phyloP scores from a whole-genome alignment of 345 rosid genomes.

The Zanthoxylum bungeanum region DNA sequence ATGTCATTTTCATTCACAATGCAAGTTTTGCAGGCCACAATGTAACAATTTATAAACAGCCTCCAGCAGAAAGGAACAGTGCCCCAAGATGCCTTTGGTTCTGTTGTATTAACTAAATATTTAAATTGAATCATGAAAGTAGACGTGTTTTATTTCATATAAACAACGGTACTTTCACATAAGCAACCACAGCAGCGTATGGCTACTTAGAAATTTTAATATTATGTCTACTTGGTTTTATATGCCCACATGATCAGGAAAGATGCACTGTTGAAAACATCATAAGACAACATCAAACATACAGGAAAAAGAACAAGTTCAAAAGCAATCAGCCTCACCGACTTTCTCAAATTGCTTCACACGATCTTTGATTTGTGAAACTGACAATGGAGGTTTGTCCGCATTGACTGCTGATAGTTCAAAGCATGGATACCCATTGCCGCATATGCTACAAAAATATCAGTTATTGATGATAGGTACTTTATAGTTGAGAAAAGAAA shows the following conservation, averaged over 20 bases:
- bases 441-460: slow-evolving; percentile 49
- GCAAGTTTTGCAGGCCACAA: too few species aligned
- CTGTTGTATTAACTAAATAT: neutral
- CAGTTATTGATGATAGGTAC: slow-evolving; percentile 17
- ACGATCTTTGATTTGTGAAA: slow-evolving; percentile 67
- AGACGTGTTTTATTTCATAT: neutral
- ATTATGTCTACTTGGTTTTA: neutral
- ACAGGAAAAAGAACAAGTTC: neutral
- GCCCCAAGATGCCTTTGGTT: neutral
- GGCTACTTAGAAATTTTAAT: neutral
- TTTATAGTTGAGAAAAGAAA: neutral
- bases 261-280: neutral
- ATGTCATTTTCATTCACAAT: slow-evolving; percentile 11
- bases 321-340: slow-evolving; percentile 47
- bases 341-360: slow-evolving; percentile 67
- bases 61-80: neutral
- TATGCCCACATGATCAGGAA: neutral
- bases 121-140: neutral
- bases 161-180: neutral
- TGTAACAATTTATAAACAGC: neutral
- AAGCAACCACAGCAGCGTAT: neutral
- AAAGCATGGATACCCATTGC: slow-evolving; percentile 80
- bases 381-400: slow-evolving; percentile 81
- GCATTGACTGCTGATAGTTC: slow-evolving; percentile 92
- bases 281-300: neutral